These are phyloP conservation scores for Lentinula boryana DNA, from an alignment of 768 basidiomycete species.

Conservation along the genomic window DNA sequence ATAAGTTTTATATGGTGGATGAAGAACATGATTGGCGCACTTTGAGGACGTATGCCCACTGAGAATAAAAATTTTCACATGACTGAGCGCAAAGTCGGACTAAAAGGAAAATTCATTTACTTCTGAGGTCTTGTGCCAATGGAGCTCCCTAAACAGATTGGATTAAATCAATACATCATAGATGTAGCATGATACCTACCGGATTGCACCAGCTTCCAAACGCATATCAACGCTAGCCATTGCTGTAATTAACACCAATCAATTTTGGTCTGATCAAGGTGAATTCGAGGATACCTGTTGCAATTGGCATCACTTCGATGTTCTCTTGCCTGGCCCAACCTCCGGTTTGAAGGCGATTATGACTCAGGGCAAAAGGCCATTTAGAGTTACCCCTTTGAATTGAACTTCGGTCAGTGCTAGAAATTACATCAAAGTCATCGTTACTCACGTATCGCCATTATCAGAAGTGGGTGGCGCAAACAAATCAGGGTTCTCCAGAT, in stretches of 20 bases:
- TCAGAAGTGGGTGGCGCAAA: constrained; percentile 42
- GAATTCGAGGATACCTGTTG: constrained; percentile 26
- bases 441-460: constrained; percentile 33
- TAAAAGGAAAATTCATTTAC: constrained; percentile 12
- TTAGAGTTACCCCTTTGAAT: constrained; percentile 38
- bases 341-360: constrained; percentile 50
- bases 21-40: constrained; percentile 12
- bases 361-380: constrained; percentile 52
- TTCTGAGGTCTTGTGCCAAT: constrained; percentile 49
- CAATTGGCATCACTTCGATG: constrained; percentile 44
- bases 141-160: constrained; percentile 33
- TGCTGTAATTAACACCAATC: constrained; percentile 9
- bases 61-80: background rate
- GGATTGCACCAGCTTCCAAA: constrained; percentile 41
- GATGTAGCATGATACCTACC: constrained; percentile 20
- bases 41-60: constrained; percentile 51
- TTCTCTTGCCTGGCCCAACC: constrained; percentile 60
- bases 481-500: constrained; percentile 36
- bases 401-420: background rate
- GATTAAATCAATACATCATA: background rate
- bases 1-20: background rate
- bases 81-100: background rate
- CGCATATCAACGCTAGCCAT: constrained; percentile 51
- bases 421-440: background rate
- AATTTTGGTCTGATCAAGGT: background rate